Evolutionary conservation across 768 basidiomycete genomes (phyloP).

Genomic region (Botryobasidium botryosum): DNA sequence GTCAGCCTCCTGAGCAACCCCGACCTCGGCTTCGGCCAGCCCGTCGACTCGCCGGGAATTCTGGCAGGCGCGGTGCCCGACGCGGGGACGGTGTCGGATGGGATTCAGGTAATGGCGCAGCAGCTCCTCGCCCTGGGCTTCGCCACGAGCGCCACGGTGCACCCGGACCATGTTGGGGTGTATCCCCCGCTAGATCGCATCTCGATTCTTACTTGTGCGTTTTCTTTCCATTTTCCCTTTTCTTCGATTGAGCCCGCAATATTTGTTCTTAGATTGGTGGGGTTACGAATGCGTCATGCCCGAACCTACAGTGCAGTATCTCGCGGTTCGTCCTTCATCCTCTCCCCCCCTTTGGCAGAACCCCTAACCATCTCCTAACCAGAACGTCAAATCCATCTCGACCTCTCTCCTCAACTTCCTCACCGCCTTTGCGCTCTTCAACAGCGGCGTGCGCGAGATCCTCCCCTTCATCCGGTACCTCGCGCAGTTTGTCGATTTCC

Average conservation of each 20-base stretch:
- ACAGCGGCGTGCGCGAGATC: constrained; percentile 64
- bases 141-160: constrained; percentile 46
- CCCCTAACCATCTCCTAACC: background rate
- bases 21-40: constrained; percentile 55
- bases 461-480: constrained; percentile 75
- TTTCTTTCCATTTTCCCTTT: background rate
- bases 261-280: constrained; percentile 58
- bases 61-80: constrained; percentile 64
- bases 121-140: constrained; percentile 64
- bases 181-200: constrained; percentile 63
- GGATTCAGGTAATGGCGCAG: constrained; percentile 54
- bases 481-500: constrained; percentile 58
- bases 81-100: constrained; percentile 49
- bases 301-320: constrained; percentile 42
- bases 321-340: constrained; percentile 29
- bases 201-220: constrained; percentile 62
- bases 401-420: constrained; percentile 54
- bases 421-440: constrained; percentile 49
- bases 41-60: constrained; percentile 33
- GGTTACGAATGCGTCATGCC: constrained; percentile 68
- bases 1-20: constrained; percentile 42
- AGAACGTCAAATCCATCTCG: constrained; percentile 46
- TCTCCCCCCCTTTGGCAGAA: background rate
- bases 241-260: constrained; percentile 2
- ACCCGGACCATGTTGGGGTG: constrained; percentile 48